phyloP scores from a whole-genome alignment of 371 early-diverging fungal genomes.

The Mucor velutinosus region DNA sequence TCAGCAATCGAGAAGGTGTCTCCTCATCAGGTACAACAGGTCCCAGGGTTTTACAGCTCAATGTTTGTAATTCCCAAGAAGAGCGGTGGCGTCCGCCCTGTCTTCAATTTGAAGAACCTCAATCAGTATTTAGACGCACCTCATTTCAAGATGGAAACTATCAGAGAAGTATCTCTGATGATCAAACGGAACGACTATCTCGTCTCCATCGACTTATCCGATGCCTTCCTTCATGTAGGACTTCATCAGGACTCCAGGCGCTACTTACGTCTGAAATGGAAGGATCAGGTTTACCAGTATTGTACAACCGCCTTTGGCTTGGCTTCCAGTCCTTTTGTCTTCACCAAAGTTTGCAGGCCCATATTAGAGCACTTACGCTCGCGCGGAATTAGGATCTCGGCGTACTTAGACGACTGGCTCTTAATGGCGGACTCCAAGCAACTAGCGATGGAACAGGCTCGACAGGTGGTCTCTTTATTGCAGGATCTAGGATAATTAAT shows the following conservation, averaged over 20 bases:
- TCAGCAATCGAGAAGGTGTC: neutral
- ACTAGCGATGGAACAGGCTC: neutral
- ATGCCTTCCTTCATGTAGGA: constrained; percentile 31
- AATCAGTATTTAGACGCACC: constrained; percentile 17
- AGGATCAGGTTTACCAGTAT: constrained; percentile 50
- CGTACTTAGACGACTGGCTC: constrained; percentile 19
- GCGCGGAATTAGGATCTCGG: constrained; percentile 6
- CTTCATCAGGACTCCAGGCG: constrained; percentile 18
- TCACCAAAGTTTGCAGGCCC: constrained; percentile 38
- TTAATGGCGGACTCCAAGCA: constrained; percentile 5
- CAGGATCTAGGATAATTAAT: constrained; percentile 1
- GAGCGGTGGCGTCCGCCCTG: too few relatives aligned
- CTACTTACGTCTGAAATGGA: constrained; percentile 48
- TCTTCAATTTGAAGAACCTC: too few relatives aligned
- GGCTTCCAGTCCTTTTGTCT: constrained; percentile 39
- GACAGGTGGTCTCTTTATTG: neutral
- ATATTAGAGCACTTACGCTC: constrained; percentile 31
- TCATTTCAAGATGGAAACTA: constrained; percentile 37
- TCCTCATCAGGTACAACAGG: too few relatives aligned
- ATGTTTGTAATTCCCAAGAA: too few relatives aligned
- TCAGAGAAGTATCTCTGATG: constrained; percentile 20
- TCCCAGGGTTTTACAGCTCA: constrained; percentile 1
- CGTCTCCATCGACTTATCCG: constrained; percentile 32
- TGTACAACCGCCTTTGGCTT: constrained; percentile 23
- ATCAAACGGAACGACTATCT: constrained; percentile 26